Conservation (phyloP, 768 basidiomycete species). For the Boletus tylopilopsis region DNA sequence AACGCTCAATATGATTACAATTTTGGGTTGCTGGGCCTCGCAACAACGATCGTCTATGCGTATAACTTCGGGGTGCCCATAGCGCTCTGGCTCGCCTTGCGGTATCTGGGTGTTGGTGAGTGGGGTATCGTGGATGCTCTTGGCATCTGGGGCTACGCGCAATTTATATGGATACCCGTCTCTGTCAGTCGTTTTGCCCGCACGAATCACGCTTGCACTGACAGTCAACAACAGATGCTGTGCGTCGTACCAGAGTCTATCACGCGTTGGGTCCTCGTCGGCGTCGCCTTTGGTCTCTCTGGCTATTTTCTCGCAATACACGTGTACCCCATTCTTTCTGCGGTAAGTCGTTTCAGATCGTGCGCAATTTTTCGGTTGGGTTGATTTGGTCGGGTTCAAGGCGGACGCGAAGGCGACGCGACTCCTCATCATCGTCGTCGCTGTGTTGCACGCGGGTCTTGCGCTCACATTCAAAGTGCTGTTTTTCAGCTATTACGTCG, state of each 20-base stretch:
- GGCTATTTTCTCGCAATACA: constrained; percentile 84
- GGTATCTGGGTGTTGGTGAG: constrained; percentile 85
- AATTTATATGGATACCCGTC: constrained; percentile 87
- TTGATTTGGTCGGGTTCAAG: constrained; percentile 33
- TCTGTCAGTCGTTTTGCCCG: constrained; percentile 47
- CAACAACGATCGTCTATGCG: constrained; percentile 78
- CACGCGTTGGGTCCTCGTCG: constrained; percentile 77
- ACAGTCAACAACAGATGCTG: constrained; percentile 51
- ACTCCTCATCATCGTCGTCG: constrained; percentile 74
- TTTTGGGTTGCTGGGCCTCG: constrained; percentile 80
- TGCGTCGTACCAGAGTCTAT: constrained; percentile 84
- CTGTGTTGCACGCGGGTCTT: constrained; percentile 69
- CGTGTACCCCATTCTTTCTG: constrained; percentile 85
- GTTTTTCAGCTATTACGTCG: constrained; percentile 61
- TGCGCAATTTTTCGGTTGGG: neutral
- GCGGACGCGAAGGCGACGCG: constrained; percentile 86
- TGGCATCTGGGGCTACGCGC: constrained; percentile 75
- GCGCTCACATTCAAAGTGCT: constrained; percentile 79
- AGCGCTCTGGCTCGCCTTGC: constrained; percentile 76
- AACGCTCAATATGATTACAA: constrained; percentile 67
- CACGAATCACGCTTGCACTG: neutral
- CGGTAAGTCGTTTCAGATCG: constrained; percentile 45
- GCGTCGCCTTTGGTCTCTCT: constrained; percentile 70
- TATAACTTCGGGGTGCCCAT: constrained; percentile 85
- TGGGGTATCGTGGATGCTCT: constrained; percentile 87